Conservation (phyloP, 2,329 filamentous ascomycete species). For the Chaetomiaceae sp. region DNA sequence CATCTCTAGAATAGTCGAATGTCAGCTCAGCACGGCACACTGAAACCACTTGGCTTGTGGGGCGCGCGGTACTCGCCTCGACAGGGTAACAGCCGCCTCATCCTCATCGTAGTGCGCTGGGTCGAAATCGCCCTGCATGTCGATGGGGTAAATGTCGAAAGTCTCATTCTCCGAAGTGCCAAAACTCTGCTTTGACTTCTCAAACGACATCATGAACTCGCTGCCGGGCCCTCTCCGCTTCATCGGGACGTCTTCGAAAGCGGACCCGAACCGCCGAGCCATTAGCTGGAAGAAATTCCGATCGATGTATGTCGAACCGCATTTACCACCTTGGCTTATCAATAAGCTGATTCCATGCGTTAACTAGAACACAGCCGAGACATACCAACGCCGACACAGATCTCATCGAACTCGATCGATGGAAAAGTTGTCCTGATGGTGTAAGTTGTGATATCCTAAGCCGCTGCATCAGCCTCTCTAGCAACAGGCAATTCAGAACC, state of each 20-base stretch:
- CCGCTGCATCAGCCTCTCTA: neutral
- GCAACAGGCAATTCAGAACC: too few relatives aligned
- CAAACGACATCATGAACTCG: constrained; percentile 3
- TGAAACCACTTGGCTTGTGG: too few relatives aligned
- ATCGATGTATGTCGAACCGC: constrained; percentile 2
- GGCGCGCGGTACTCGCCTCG: neutral
- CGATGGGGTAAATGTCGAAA: constrained; percentile 1
- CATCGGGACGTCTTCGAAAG: neutral
- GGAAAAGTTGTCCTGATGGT: neutral
- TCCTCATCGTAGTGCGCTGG: neutral
- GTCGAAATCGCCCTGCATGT: neutral
- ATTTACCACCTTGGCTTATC: neutral
- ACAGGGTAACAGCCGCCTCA: constrained; percentile 1
- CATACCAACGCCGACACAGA: neutral
- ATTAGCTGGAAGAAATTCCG: neutral
- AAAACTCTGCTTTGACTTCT: constrained; percentile 2
- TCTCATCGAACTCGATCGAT: constrained; percentile 1
- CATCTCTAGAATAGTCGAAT: neutral
- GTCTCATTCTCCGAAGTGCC: neutral
- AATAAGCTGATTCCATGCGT: too few relatives aligned
- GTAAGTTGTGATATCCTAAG: constrained; percentile 1
- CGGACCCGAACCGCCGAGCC: neutral
- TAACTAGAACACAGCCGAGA: too few relatives aligned
- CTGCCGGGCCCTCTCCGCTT: neutral
- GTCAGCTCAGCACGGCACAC: neutral